phyloP scores from a whole-genome alignment of 2,329 filamentous ascomycete species.

The Hymenoscyphus scutula region DNA sequence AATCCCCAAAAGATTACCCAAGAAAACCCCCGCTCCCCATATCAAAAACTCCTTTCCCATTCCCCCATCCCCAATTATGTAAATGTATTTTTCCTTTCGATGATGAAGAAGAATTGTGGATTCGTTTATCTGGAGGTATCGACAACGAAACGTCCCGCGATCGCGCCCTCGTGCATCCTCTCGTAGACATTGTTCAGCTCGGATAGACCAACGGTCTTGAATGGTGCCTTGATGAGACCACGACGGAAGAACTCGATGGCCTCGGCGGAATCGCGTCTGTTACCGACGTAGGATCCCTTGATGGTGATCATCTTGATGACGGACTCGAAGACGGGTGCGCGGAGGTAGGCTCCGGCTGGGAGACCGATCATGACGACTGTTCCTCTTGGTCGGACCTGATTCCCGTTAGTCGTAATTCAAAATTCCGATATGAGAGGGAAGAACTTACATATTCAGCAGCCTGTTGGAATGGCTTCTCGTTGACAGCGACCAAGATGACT shows the following conservation, averaged over 20 bases:
- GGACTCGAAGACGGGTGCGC: conserved; percentile 83
- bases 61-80: background rate
- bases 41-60: background rate
- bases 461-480: conserved; percentile 94
- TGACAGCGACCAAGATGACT: conserved; percentile 80
- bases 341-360: conserved; percentile 74
- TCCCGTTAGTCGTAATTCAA: conserved; percentile 11
- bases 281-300: conserved; percentile 91
- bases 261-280: conserved; percentile 82
- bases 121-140: conserved; percentile 66
- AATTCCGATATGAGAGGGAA: conserved; percentile 23
- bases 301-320: conserved; percentile 90
- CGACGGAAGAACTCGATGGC: conserved; percentile 85
- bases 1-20: too few species aligned
- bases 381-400: conserved; percentile 81
- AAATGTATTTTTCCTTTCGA: background rate
- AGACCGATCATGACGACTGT: conserved; percentile 86
- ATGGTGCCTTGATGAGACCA: conserved; percentile 78
- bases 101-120: background rate
- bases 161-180: conserved; percentile 66
- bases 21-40: too few species aligned
- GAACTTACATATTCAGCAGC: conserved; percentile 53
- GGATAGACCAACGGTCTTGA: conserved; percentile 78
- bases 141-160: conserved; percentile 77
- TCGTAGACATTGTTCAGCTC: conserved; percentile 80